Percentiles rank a stretch among this genome's conserved stretches.
phyloP scores from a whole-genome alignment of 345 rosid species.

The Populus alba region DNA sequence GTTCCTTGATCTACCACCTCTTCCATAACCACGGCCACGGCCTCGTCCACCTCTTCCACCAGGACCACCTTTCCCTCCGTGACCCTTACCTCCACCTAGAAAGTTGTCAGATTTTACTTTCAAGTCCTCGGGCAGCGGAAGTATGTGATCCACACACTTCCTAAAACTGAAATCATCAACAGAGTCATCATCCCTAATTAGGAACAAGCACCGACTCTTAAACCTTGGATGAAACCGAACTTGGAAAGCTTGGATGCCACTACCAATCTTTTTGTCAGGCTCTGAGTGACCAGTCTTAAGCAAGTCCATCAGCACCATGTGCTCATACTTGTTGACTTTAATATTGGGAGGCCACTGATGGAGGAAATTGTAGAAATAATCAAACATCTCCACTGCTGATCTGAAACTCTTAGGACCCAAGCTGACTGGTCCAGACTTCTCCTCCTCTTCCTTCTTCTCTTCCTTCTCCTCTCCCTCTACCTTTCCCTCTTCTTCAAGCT shows the following conservation, averaged over 20 bases:
- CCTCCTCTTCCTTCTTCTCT: slow-evolving; percentile 27
- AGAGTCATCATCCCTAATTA: slow-evolving; percentile 65
- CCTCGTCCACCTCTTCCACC: slow-evolving; percentile 39
- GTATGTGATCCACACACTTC: slow-evolving; percentile 86
- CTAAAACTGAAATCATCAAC: slow-evolving; percentile 93
- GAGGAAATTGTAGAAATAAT: slow-evolving; percentile 60
- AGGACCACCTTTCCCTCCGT: slow-evolving; percentile 57
- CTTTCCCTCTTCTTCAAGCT: slow-evolving; percentile 18
- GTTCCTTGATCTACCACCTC: slow-evolving; percentile 21
- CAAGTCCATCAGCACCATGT: slow-evolving; percentile 65
- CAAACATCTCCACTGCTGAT: slow-evolving; percentile 69
- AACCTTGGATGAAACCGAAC: slow-evolving; percentile 67
- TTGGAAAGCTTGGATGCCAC: slow-evolving; percentile 69
- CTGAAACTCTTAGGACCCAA: slow-evolving; percentile 82
- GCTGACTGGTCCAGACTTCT: slow-evolving; percentile 36
- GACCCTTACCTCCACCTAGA: slow-evolving; percentile 42
- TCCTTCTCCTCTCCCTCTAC: slow-evolving; percentile 18
- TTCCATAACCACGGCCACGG: slow-evolving; percentile 16
- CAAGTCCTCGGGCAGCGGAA: slow-evolving; percentile 88
- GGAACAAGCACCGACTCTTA: slow-evolving; percentile 80
- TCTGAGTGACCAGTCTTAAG: slow-evolving; percentile 80
- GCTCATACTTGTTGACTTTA: slow-evolving; percentile 77
- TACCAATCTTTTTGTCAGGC: slow-evolving; percentile 74
- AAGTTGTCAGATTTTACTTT: slow-evolving; percentile 44
- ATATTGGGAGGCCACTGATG: slow-evolving; percentile 67